Conservation (phyloP, 129 eudicot species). For the Helichrysum umbraculigerum region DNA sequence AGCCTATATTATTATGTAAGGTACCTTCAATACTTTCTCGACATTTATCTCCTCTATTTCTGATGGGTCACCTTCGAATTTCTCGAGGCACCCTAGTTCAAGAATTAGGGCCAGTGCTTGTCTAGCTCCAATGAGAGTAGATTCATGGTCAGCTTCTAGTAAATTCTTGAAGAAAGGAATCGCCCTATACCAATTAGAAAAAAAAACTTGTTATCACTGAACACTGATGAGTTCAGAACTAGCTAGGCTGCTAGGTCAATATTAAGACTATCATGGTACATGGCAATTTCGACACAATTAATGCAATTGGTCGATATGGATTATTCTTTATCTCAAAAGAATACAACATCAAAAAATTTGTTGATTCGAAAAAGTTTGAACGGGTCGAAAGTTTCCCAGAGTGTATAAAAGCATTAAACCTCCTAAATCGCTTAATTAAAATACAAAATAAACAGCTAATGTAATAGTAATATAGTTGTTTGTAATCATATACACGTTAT, state of each 20-base stretch:
- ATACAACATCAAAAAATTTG: neutral
- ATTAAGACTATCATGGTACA: neutral
- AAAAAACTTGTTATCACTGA: neutral
- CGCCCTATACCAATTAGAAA: slow-evolving; percentile 31
- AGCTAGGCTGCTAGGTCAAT: neutral
- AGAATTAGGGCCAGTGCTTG: slow-evolving; percentile 63
- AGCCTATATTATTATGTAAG: neutral
- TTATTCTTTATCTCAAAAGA: neutral
- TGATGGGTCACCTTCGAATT: slow-evolving; percentile 41
- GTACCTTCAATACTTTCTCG: slow-evolving; percentile 40
- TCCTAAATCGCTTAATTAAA: neutral
- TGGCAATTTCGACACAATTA: neutral
- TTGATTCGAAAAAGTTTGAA: neutral
- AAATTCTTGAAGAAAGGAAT: slow-evolving; percentile 44
- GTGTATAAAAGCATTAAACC: neutral
- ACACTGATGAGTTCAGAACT: neutral
- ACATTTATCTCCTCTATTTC: slow-evolving; percentile 32
- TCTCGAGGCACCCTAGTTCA: slow-evolving; percentile 61
- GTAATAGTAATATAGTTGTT: neutral
- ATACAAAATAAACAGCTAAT: neutral
- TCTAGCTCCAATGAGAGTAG: slow-evolving; percentile 46
- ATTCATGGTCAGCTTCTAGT: slow-evolving; percentile 40
- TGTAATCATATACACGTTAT: neutral
- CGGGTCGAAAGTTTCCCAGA: slow-evolving; percentile 13
- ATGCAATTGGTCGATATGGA: neutral